Evolutionary conservation across 2,329 filamentous ascomycete species (phyloP).

Genomic region (Rhytidhysteron rufulum): DNA sequence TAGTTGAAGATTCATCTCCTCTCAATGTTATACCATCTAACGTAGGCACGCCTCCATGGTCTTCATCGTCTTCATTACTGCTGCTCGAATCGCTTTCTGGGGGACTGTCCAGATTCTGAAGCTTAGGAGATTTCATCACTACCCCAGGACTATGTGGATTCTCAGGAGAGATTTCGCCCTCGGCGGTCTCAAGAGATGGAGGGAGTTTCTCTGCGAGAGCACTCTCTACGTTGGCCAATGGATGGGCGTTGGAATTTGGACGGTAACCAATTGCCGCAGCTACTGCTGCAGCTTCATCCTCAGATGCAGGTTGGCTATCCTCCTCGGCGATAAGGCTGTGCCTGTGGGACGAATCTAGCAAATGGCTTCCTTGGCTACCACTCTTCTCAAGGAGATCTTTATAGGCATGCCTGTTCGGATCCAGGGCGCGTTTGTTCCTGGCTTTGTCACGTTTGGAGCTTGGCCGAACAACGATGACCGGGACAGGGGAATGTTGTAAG

Average conservation of each 20-base stretch:
- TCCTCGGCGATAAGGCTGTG: conserved; percentile 41
- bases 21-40: conserved; percentile 1
- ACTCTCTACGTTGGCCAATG: conserved; percentile 24
- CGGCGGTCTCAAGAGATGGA: conserved; percentile 14
- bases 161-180: conserved; percentile 14
- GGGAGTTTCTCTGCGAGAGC: conserved; percentile 1
- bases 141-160: conserved; percentile 28
- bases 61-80: conserved; percentile 23
- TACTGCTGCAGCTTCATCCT: conserved; percentile 49
- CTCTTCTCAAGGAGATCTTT: conserved; percentile 70
- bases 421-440: conserved; percentile 76
- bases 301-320: conserved; percentile 29
- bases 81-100: conserved; percentile 32
- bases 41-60: conserved; percentile 23
- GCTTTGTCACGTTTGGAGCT: conserved; percentile 86
- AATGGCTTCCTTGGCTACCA: conserved; percentile 46
- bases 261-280: conserved; percentile 47
- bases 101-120: conserved; percentile 37
- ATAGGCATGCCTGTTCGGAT: conserved; percentile 73
- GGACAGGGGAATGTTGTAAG: conserved; percentile 86
- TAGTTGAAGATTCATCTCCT: too few species aligned
- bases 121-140: conserved; percentile 39
- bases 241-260: conserved; percentile 22
- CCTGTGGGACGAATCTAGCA: conserved; percentile 50
- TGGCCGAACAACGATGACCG: conserved; percentile 86